Evolutionary conservation across 2,329 filamentous ascomycete genomes (phyloP).

Genomic region (Exophiala spinifera): DNA sequence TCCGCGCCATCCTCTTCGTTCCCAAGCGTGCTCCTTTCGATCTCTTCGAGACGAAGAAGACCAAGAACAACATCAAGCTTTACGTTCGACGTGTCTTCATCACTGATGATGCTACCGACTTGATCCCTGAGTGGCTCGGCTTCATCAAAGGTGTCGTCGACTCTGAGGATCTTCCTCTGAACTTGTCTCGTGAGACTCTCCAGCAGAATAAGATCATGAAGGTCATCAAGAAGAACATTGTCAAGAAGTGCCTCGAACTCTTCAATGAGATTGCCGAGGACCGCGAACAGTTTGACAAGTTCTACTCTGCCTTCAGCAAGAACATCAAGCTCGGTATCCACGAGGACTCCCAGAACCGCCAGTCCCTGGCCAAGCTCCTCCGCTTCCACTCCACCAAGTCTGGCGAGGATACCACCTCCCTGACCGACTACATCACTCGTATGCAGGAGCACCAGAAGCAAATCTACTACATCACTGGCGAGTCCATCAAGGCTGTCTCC

Average conservation of each 20-base stretch:
- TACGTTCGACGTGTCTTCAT: conserved; percentile 99
- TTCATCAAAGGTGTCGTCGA: conserved; percentile 99
- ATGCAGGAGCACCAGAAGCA: conserved; percentile 99
- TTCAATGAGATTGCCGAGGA: conserved; percentile 99
- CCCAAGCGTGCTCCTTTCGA: conserved; percentile 99
- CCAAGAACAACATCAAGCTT: conserved; percentile 99
- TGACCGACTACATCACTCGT: conserved; percentile 95
- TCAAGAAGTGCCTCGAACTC: conserved; percentile 99
- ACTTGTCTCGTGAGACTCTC: conserved; percentile 98
- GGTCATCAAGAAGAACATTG: conserved; percentile 99
- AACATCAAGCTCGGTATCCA: conserved; percentile 99
- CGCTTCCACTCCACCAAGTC: conserved; percentile 99
- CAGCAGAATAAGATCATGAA: conserved; percentile 99
- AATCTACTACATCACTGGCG: conserved; percentile 99
- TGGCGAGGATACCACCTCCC: conserved; percentile 89
- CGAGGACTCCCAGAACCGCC: conserved; percentile 98
- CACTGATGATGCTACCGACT: conserved; percentile 97
- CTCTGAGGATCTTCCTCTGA: conserved; percentile 98
- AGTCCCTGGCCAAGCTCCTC: conserved; percentile 90
- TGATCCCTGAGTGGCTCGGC: conserved; percentile 98
- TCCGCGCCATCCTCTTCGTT: conserved; percentile 98
- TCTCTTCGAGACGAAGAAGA: conserved; percentile 99
- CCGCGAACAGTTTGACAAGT: conserved; percentile 99
- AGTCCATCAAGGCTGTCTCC: conserved; percentile 95
- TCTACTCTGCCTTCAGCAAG: conserved; percentile 99